Base-by-base conservation (phyloP, 1,139 yeast genomes). In the Saccharomyces pastorianus region DNA sequence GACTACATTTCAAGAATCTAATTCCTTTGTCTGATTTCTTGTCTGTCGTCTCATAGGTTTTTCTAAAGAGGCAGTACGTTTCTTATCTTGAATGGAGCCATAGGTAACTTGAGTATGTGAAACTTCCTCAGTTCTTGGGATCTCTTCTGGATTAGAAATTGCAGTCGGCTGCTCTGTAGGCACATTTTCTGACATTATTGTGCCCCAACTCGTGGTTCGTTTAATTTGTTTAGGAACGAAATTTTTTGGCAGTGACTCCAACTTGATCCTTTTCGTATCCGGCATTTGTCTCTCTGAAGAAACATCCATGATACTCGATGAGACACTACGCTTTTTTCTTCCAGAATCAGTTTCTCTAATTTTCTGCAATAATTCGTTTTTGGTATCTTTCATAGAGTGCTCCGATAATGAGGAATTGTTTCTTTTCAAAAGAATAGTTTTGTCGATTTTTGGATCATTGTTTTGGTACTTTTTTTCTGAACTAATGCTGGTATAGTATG, bases 51-150 rank as follows among this genome's bases (percentile, higher is more conserved):
- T 56, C 34, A 56, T 48, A 31, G n/a, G 64, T 57, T 28, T 47
- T 65, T 70, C 8, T 9, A 20, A 17, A 17, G 44, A 17, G 20
- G 25, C 6, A 23, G 26, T 6, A 17, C 20, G 23, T 9, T 38
- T 38, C 26, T 32, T 4, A 31, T 46, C 11, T 49, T 11, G 9
- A 14, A 44, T 31, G 49, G 41, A 6, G 9, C 70, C 70, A 44
- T 78, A 54, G 57, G 68, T 59, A 56, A 72, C 59, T 69, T 71
- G 68, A 71, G 80, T 56, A 65, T 67, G 61, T 69, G 75, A 38
- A 74, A 64, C 38, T 64, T 67, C 38, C 28, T 52, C 52, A 6
- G 47, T 47, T 11, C 32, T 29, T 23, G 32, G 27, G 14, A 13
- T 25, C 7, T 9, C 28, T 46, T 38, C 44, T 20, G 17, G 7